These are phyloP conservation scores for Yamadazyma friedrichii DNA, from an alignment of 1,139 yeast genomes.

Conservation along the genomic window DNA sequence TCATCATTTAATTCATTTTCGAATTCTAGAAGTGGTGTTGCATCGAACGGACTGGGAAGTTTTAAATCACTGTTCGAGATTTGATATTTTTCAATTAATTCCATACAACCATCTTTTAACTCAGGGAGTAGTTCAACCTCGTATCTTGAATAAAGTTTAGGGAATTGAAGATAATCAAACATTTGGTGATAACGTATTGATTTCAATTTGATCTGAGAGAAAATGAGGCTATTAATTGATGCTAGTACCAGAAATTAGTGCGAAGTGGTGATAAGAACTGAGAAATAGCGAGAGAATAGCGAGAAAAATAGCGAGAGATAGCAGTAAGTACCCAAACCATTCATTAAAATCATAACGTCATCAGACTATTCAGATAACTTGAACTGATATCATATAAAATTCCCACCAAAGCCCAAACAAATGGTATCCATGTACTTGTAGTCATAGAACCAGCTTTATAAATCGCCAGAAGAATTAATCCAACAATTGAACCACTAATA, in stretches of 20 bases:
- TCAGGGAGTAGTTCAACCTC: conserved; percentile 3
- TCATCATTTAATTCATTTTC: conserved; percentile 7
- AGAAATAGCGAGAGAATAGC: no score
- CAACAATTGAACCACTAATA: conserved; percentile 71
- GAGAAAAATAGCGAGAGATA: background rate
- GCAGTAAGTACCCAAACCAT: background rate
- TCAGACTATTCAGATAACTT: conserved; percentile 52
- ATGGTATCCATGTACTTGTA: conserved; percentile 94
- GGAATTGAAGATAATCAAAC: conserved; percentile 14
- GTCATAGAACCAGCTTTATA: conserved; percentile 75
- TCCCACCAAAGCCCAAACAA: conserved; percentile 72
- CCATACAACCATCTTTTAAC: conserved; percentile 11
- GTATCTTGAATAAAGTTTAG: conserved; percentile 12
- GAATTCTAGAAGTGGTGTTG: conserved; percentile 3
- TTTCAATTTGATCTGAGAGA: no score
- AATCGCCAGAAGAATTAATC: conserved; percentile 60
- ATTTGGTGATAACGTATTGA: background rate
- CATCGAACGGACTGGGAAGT: background rate
- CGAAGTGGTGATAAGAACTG: no score
- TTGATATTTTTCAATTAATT: conserved; percentile 22
- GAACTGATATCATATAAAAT: conserved; percentile 64
- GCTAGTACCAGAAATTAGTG: background rate
- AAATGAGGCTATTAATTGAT: no score
- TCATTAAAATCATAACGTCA: conserved; percentile 22
- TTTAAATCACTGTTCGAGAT: conserved; percentile 7